These are phyloP conservation scores for Triticum monococcum DNA, from an alignment of 176 grass and related monocot genomes.

Conservation along the genomic window DNA sequence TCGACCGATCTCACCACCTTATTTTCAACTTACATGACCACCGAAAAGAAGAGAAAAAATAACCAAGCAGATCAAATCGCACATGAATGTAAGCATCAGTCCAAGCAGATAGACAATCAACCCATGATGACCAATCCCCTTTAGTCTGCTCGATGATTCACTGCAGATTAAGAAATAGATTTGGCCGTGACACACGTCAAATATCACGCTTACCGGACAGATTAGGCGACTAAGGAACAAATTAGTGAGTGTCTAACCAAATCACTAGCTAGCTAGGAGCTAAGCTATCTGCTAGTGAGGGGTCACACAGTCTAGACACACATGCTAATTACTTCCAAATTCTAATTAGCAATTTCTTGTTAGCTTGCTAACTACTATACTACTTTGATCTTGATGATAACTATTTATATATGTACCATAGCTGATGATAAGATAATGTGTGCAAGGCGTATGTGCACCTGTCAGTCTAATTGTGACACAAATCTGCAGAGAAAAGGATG, in stretches of 20 bases:
- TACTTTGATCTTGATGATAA: not conserved
- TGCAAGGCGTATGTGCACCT: not conserved
- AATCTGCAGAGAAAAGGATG: slow-evolving; percentile 6
- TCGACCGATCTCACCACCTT: not conserved
- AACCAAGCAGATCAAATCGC: not conserved
- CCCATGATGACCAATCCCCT: not conserved
- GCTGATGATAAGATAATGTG: not conserved
- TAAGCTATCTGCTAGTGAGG: slow-evolving; percentile 15
- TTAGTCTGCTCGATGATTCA: not conserved
- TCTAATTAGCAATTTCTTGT: not conserved
- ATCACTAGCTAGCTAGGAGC: not conserved
- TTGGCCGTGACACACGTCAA: not conserved
- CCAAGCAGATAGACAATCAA: not conserved
- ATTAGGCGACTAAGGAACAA: not conserved
- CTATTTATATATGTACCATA: not conserved
- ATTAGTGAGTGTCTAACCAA: not conserved
- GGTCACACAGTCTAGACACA: not conserved
- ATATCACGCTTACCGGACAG: not conserved
- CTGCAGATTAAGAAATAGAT: slow-evolving; percentile 16
- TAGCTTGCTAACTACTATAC: not conserved
- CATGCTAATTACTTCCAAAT: not conserved
- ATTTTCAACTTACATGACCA: not conserved
- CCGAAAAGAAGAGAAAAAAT: not conserved
- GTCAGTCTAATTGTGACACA: not conserved
- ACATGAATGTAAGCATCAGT: not conserved